phyloP scores from a whole-genome alignment of 75 land plant species.

The Selaginella moellendorffii region DNA sequence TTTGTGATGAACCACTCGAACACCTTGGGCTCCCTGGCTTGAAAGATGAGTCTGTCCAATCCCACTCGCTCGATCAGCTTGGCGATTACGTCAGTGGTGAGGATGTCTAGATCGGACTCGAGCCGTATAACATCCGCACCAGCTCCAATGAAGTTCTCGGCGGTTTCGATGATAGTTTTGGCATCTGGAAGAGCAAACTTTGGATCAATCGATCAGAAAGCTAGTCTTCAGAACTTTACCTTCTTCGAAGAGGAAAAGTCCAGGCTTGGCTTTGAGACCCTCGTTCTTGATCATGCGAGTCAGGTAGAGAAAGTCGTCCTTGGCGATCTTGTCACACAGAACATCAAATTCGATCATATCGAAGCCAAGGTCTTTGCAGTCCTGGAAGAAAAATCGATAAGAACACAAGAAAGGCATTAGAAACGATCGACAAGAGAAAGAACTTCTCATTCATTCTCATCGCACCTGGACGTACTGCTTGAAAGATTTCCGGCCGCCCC shows the following conservation, averaged over 20 bases:
- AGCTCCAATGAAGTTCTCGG: conserved; percentile 88
- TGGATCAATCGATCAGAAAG: not conserved
- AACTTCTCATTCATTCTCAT: too few species aligned
- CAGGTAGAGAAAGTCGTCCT: conserved; percentile 55
- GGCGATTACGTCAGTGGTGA: conserved; percentile 64
- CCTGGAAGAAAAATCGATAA: conserved; percentile 28
- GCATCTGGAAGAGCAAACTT: conserved; percentile 24
- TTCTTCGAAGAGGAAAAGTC: conserved; percentile 23
- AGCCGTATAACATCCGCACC: conserved; percentile 94
- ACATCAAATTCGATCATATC: conserved; percentile 67
- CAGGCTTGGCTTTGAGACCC: conserved; percentile 74
- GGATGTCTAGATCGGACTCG: conserved; percentile 52
- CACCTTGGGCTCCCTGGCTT: conserved; percentile 43
- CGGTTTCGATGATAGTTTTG: conserved; percentile 52
- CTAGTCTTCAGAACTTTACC: conserved; percentile 4
- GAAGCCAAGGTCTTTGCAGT: conserved; percentile 78
- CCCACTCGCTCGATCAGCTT: conserved; percentile 71
- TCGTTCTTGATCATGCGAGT: conserved; percentile 52
- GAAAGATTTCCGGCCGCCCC: conserved; percentile 48
- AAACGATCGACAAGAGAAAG: too few species aligned
- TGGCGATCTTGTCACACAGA: conserved; percentile 43
- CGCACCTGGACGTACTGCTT: conserved; percentile 63
- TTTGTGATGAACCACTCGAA: conserved; percentile 72
- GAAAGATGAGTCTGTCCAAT: conserved; percentile 85
- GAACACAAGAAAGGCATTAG: not conserved